Evolutionary conservation across 1,139 yeast species (phyloP), one percentile per base, ranked within the genome.

Genomic region (Wickerhamomyces sp.): DNA sequence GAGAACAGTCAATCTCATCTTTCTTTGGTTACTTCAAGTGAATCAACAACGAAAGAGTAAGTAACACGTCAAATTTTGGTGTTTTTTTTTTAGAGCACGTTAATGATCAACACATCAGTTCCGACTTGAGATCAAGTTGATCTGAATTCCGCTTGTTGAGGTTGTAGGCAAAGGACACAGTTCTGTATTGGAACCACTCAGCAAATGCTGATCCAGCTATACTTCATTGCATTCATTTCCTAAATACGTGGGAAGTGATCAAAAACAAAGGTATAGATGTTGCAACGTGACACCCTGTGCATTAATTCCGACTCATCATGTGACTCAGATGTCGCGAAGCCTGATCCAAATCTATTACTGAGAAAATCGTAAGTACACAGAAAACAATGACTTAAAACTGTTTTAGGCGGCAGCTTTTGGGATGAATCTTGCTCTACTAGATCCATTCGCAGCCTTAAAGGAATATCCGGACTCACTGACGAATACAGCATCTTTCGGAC

Each of bases 371-470:
- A 33, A 39, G 27, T 15, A 7, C 29, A 29, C 26, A 29, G 27
- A 35, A 39, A 18, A 18, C 23, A 15, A 2, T 37, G 13, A 15
- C 27, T 27, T 29, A 34, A 14, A 33, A 35, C 31, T 15, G 9
- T 13, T 33, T 33, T 14, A 33, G 4, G 15, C 9, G 14, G 3
- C 35, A 11, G 15, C 11, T 29, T 7, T n/a, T 11, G 8, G 38
- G 13, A 85, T 87, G 95, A 91, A 91, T 64, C 73, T 89, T 43
- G 76, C 95, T n/a, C 72, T 91, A 26, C 80, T 88, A 55, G 98
- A 91, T 64, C 98, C 98, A 3, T 89, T 90, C 63, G 82, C 95
- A 7, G 90, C 91, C 35, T 84, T 95, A 13, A 91, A 89, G 60
- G 99, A 91, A 61, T 91, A 80, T 58, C 99, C 99, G 0, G 96